Percentiles rank a stretch among this genome's conserved stretches.
phyloP scores from a whole-genome alignment of 1,284 basidiomycete genomes.

The Ustilago bromivora region DNA sequence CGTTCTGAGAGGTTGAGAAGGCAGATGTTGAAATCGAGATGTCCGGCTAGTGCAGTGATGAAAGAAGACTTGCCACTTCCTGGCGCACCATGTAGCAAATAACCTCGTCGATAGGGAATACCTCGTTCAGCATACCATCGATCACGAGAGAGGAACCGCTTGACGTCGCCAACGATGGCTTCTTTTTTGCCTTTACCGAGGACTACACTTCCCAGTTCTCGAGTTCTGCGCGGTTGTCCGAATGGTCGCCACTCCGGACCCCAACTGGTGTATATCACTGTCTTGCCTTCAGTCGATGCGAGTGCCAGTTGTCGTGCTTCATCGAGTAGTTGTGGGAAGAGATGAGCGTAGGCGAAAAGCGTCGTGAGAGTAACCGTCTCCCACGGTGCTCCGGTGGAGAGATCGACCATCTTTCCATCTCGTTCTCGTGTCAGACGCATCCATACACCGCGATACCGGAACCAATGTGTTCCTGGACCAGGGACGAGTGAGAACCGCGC shows the following conservation, averaged over 20 bases:
- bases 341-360: constrained; percentile 82
- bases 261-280: constrained; percentile 96
- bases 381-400: constrained; percentile 93
- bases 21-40: constrained; percentile 91
- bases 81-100: constrained; percentile 93
- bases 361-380: constrained; percentile 96
- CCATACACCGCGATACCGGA: constrained; percentile 90
- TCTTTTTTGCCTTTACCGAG: constrained; percentile 83
- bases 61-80: constrained; percentile 98
- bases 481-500: constrained; percentile 88
- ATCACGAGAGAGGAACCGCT: constrained; percentile 83
- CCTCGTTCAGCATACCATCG: constrained; percentile 98
- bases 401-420: constrained; percentile 81
- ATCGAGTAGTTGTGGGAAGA: constrained; percentile 84
- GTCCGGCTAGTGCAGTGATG: constrained; percentile 95
- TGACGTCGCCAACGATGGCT: constrained; percentile 82
- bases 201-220: constrained; percentile 91
- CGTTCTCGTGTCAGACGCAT: constrained; percentile 90
- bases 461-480: constrained; percentile 93
- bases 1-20: constrained; percentile 95
- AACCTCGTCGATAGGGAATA: constrained; percentile 96
- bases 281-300: constrained; percentile 88
- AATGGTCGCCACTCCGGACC: constrained; percentile 96
- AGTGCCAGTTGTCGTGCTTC: constrained; percentile 92
- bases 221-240: constrained; percentile 87